Evolutionary conservation across 2,329 filamentous ascomycete genomes (phyloP).

Genomic region (Cercospora nicotianae): DNA sequence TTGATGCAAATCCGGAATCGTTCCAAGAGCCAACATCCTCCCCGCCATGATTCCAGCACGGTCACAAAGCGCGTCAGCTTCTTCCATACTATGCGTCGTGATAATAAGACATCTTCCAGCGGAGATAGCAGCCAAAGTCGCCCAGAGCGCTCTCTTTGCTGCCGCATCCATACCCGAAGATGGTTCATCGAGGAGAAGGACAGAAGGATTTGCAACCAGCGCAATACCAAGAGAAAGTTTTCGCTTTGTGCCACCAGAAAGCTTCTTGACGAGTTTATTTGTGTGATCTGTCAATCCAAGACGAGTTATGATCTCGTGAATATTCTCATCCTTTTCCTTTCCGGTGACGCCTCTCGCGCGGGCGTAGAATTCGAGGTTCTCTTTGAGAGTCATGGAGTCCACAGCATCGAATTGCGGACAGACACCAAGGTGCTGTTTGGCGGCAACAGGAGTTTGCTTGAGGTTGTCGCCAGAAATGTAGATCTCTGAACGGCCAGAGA

Average conservation of each 20-base stretch:
- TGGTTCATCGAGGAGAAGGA: conserved; percentile 83
- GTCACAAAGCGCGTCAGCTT: conserved; percentile 79
- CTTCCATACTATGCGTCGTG: conserved; percentile 94
- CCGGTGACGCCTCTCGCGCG: conserved; percentile 67
- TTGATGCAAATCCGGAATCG: conserved; percentile 66
- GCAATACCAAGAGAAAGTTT: conserved; percentile 85
- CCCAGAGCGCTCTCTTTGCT: conserved; percentile 86
- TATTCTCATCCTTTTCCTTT: conserved; percentile 69
- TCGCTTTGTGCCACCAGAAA: conserved; percentile 85
- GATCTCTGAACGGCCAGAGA: conserved; percentile 67
- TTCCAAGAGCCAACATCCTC: conserved; percentile 78
- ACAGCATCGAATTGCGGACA: conserved; percentile 69
- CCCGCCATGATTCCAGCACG: conserved; percentile 76
- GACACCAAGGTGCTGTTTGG: conserved; percentile 76
- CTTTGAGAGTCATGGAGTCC: conserved; percentile 81
- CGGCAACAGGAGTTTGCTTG: conserved; percentile 65
- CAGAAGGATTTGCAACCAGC: conserved; percentile 82
- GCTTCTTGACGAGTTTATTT: conserved; percentile 69
- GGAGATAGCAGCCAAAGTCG: conserved; percentile 69
- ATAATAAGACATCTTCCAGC: conserved; percentile 76
- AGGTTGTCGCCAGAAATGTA: conserved; percentile 75
- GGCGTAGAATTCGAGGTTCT: conserved; percentile 84
- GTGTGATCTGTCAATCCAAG: conserved; percentile 71
- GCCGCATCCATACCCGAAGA: conserved; percentile 84
- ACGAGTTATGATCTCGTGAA: conserved; percentile 68